Evolutionary conservation across 345 rosid species (phyloP), one percentile per base, ranked within the genome.

Genomic region (Rhodamnia rubescens): DNA sequence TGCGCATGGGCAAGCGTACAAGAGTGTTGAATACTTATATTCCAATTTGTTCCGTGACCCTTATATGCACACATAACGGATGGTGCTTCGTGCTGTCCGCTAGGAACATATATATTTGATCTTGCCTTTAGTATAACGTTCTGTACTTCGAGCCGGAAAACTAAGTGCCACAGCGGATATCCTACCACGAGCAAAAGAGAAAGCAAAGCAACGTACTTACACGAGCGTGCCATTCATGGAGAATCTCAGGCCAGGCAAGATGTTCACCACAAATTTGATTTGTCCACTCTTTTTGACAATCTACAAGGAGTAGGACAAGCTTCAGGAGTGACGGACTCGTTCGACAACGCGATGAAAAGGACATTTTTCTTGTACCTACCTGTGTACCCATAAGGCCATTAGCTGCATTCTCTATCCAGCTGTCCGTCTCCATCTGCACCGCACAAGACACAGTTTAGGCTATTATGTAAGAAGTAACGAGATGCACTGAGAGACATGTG

Each of bases 381-480:
- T 95, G 99, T 83, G 87, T 89, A 49, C 99, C 99, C 99, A 97
- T 97, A 27, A 97, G 97, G 81, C 99, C 98, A 84, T 94, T 95
- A 51, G 92, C 95, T 69, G 98, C 98, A 90, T 97, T 97, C 86
- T 95, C 98, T 52, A 97, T 87, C 98, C 98, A 95, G 90, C 99
- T 95, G 84, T 97, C 99, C 50, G 98, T 97, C 85, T 93, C 98
- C 54, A 87, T 86, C 98, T 95, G 91, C 89, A 90, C 61, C 86
- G 85, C 53, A 86, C 40, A 78, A 59, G 12, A 8, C 24, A n/a
- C 24, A 0, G 10, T 14, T 51, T 36, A 69, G 47, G 78, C 26
- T 27, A 42, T 14, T 27, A 44, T 24, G 49, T 52, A 69, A 52
- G 82, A 69, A 36, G 64, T 24, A 69, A 69, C 4, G 80, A 69